A percentile compares a stretch with the other conserved stretches of the same genome.
Conservation (phyloP, 257 asterid genomes). For the Solanum paucissectum region DNA sequence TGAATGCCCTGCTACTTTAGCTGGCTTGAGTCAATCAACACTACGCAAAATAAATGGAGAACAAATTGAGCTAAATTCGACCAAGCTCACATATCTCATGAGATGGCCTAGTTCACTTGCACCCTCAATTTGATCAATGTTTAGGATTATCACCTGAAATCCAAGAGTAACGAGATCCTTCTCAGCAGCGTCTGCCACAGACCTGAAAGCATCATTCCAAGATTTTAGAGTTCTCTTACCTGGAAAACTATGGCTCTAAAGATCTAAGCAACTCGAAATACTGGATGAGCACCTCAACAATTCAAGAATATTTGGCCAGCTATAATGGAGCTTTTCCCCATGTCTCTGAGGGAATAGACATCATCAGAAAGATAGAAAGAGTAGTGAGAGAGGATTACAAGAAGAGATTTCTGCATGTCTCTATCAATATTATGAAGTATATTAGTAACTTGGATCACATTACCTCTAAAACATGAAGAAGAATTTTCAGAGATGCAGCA, state of each 20-base stretch:
- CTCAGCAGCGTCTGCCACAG: constrained; percentile 78
- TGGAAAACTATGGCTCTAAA: neutral
- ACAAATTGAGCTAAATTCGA: neutral
- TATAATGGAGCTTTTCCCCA: constrained; percentile 83
- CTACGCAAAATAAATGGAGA: neutral
- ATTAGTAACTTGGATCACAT: neutral
- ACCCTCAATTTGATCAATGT: neutral
- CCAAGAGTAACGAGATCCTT: constrained; percentile 90
- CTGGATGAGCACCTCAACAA: constrained; percentile 51
- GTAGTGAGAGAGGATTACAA: neutral
- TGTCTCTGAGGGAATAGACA: constrained; percentile 56
- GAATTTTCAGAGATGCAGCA: constrained; percentile 79
- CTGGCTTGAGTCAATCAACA: neutral
- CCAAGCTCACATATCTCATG: neutral
- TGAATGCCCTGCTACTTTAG: neutral
- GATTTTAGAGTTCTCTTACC: neutral
- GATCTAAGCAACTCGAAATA: neutral
- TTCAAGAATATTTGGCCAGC: constrained; percentile 88
- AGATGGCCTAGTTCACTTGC: neutral
- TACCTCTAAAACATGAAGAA: constrained; percentile 94
- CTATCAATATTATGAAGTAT: neutral
- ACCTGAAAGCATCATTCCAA: constrained; percentile 35
- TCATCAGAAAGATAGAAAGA: constrained; percentile 17
- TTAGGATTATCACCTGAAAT: constrained; percentile 67
- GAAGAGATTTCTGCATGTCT: neutral